Percentiles rank a stretch among this genome's conserved stretches.
Evolutionary conservation across 345 rosid species (phyloP).

Genomic region (Eutrema heterophyllum): DNA sequence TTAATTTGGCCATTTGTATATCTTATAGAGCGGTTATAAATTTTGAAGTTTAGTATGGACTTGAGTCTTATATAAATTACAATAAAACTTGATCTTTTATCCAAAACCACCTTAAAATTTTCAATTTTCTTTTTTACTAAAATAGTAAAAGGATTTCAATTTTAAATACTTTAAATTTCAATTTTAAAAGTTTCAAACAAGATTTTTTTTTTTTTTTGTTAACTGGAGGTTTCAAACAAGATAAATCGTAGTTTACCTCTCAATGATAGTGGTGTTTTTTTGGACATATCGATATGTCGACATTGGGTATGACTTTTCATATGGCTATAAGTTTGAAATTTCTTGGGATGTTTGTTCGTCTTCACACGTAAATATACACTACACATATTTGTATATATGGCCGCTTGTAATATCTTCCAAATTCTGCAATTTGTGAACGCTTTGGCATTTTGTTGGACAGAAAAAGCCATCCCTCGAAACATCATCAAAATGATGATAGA

Average conservation of each 20-base stretch:
- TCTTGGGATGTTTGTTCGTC: conserved; percentile 8
- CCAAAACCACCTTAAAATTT: not conserved
- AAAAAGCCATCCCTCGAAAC: not conserved
- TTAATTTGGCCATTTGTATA: not conserved
- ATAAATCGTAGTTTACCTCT: not conserved
- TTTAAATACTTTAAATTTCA: too few species aligned
- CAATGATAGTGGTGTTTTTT: not conserved
- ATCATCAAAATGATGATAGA: not conserved
- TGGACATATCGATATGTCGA: not conserved
- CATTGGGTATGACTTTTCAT: conserved; percentile 7
- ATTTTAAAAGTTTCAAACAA: not conserved
- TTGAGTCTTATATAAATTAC: not conserved
- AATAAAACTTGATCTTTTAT: not conserved
- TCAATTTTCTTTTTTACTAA: not conserved
- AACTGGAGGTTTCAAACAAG: not conserved
- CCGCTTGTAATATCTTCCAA: not conserved
- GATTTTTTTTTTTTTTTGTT: too few species aligned
- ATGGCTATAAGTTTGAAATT: conserved; percentile 19
- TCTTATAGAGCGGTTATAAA: not conserved
- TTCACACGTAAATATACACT: not conserved
- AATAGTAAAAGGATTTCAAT: too few species aligned
- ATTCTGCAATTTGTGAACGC: not conserved
- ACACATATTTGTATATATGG: not conserved
- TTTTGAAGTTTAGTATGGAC: not conserved
- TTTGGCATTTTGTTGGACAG: conserved; percentile 9